Evolutionary conservation across 495 filamentous ascomycete genomes (phyloP).

Genomic region (Cladorrhinum samala): DNA sequence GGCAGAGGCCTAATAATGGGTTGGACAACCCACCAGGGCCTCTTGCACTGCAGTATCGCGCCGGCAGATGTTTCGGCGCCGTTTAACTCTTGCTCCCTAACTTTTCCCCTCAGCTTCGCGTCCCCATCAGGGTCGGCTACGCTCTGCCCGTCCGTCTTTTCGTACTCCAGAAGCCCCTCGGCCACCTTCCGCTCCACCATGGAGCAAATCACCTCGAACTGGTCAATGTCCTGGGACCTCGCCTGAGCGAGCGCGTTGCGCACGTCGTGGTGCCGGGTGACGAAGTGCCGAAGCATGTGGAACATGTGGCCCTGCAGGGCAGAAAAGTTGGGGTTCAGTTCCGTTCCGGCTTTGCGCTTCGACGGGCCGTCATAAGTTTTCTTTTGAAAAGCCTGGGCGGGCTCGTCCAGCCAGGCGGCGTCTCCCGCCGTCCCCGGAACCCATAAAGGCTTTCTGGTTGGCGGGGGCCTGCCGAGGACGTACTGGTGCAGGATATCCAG

Average conservation of each 20-base stretch:
- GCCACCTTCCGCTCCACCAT: conserved; percentile 61
- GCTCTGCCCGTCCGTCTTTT: conserved; percentile 43
- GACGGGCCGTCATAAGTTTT: conserved; percentile 32
- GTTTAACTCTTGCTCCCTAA: no score
- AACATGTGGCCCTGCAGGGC: conserved; percentile 91
- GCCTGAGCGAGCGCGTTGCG: conserved; percentile 70
- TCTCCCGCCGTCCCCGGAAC: conserved; percentile 65
- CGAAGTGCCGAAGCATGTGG: conserved; percentile 76
- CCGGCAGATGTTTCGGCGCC: conserved; percentile 54
- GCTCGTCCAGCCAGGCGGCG: conserved; percentile 34
- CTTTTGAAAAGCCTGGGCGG: conserved; percentile 39
- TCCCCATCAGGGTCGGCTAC: conserved; percentile 38
- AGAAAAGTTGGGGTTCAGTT: conserved; percentile 53
- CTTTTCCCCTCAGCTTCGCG: conserved; percentile 13
- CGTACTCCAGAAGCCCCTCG: conserved; percentile 68
- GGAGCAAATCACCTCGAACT: conserved; percentile 60
- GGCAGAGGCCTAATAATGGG: conserved; percentile 83
- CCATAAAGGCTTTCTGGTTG: conserved; percentile 64
- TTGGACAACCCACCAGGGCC: conserved; percentile 92
- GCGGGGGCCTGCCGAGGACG: conserved; percentile 56
- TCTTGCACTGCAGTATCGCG: conserved; percentile 60
- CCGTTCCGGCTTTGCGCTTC: conserved; percentile 38
- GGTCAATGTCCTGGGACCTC: conserved; percentile 55
- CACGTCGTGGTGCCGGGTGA: conserved; percentile 69
- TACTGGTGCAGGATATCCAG: conserved; percentile 80